Evolutionary conservation across 768 basidiomycete species (phyloP).

Genomic region (Tulasnella calospora): DNA sequence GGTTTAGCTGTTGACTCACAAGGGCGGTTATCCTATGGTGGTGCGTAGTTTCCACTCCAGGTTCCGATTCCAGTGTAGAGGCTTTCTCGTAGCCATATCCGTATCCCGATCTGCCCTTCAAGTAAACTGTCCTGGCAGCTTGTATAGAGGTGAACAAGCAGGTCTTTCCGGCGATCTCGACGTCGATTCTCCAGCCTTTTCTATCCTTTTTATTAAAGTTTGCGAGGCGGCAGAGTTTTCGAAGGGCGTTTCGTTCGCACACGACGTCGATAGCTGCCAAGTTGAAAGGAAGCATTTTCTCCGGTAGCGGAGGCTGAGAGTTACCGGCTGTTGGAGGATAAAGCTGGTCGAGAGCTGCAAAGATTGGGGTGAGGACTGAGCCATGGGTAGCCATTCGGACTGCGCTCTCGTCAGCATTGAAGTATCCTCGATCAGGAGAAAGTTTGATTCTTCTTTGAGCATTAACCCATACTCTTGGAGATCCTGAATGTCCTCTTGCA

Average conservation of each 20-base stretch:
- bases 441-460: background rate
- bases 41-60: background rate
- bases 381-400: background rate
- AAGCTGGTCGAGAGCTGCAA: background rate
- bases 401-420: background rate
- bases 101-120: background rate
- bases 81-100: background rate
- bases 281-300: background rate
- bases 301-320: background rate
- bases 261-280: background rate
- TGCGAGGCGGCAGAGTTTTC: background rate
- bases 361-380: background rate
- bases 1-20: background rate
- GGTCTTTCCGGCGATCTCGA: background rate
- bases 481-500: background rate
- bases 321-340: background rate
- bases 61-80: background rate
- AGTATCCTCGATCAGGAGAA: background rate
- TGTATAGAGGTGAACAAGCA: background rate
- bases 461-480: background rate
- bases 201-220: background rate
- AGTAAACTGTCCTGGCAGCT: background rate
- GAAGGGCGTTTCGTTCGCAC: background rate
- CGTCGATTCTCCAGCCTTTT: background rate
- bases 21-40: background rate